Conservation (phyloP, 345 rosid species). For the Kandelia obovata region DNA sequence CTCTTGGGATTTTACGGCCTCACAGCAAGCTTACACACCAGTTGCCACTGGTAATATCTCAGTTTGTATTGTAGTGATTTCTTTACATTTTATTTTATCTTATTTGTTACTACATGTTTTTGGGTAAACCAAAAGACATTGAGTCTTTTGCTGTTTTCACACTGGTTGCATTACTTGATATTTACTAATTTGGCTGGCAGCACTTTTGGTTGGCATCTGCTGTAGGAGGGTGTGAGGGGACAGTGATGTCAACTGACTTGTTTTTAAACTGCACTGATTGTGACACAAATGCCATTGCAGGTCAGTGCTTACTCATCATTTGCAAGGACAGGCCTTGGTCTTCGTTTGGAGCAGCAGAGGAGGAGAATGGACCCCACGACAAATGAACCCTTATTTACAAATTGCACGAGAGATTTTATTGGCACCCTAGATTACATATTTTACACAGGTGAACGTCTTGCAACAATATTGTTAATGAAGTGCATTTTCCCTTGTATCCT, state of each 20-base stretch:
- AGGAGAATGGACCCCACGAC: slow-evolving; percentile 82
- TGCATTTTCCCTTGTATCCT: too few species aligned
- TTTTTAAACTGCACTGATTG: slow-evolving; percentile 5
- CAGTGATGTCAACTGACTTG: background rate
- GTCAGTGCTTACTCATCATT: slow-evolving; percentile 98
- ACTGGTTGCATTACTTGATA: too few species aligned
- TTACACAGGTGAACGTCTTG: slow-evolving; percentile 62
- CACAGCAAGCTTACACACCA: slow-evolving; percentile 85
- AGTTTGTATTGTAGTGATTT: background rate
- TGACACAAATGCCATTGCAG: slow-evolving; percentile 42
- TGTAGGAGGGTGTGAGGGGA: background rate
- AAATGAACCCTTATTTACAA: slow-evolving; percentile 92
- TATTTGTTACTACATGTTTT: background rate
- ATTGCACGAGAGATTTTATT: slow-evolving; percentile 89
- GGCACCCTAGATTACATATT: slow-evolving; percentile 95
- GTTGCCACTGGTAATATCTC: slow-evolving; percentile 69
- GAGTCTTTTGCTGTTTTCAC: background rate
- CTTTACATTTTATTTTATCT: background rate
- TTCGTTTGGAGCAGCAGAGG: slow-evolving; percentile 64
- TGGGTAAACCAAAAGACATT: background rate
- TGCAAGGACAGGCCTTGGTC: slow-evolving; percentile 62
- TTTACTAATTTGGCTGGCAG: too few species aligned
- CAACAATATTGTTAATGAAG: background rate
- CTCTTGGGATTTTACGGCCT: slow-evolving; percentile 83
- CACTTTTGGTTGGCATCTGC: background rate